Evolutionary conservation across 305 asterid species (phyloP), one percentile per base, ranked within the genome.

Genomic region (Solanum hybrid): DNA sequence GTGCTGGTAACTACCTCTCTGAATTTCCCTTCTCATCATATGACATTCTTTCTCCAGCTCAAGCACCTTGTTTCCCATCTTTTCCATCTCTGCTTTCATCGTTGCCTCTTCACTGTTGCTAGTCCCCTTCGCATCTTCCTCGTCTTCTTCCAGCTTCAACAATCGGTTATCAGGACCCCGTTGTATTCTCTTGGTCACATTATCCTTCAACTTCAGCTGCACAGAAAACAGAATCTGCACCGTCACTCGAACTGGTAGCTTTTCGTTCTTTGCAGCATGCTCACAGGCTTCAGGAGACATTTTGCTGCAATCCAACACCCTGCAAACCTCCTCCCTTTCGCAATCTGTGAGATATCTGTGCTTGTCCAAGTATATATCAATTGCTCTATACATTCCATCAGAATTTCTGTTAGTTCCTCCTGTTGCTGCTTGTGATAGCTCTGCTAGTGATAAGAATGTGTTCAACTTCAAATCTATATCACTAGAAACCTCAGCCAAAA

Each of bases 321-420:
- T 88, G 87, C 99, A 97, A 7, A 95, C 33, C 14, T 93, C 94
- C 89, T 95, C 97, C 79, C 92, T 90, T 90, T 97, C 99, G 5
- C 94, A 86, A 35, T 95, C 98, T 2, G 93, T 96, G 57, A 97
- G 86, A 40, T 95, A 92, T 57, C 92, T 77, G 73, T 96, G 99
- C 92, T 91, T 97, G 88, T 96, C 98, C 29, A 97, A 81, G 88
- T 93, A 96, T 2, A 95, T 83, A 22, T 96, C 96, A 0, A 97
- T 42, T 13, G 98, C 99, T 83, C 94, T 93, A 90, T 97, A 97
- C 7, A 95, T 79, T 4, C 96, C 97, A 40, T 96, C 99, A 0
- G 92, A 90, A 18, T 37, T 89, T 26, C 77, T 71, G 14, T 84
- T 90, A 0, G 90, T 92, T 67, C 94, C 97, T 2, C 69, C 85